Evolutionary conservation across 108 stramenopile species (phyloP).

Genomic region (Nitzschia palea): DNA sequence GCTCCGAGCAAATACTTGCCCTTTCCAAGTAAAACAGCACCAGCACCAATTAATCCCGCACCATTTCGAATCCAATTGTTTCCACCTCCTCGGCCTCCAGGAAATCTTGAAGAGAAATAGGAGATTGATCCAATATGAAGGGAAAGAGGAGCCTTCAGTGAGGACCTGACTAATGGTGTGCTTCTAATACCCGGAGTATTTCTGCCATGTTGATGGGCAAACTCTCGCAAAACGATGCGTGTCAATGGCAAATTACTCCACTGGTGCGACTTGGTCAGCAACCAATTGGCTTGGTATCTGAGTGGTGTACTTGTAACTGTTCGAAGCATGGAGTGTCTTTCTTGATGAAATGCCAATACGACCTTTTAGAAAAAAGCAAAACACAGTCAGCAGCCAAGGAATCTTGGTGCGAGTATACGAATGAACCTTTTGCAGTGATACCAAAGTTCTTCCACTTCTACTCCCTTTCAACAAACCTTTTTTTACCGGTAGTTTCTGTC

Average conservation of each 20-base stretch:
- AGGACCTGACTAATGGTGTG: conserved; percentile 9
- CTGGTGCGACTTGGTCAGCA: background rate
- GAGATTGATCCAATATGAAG: conserved; percentile 27
- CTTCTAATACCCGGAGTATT: background rate
- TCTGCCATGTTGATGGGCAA: too few species aligned
- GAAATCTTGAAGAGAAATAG: conserved; percentile 39
- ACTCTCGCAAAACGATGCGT: background rate
- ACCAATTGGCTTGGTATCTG: background rate
- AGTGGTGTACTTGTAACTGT: background rate
- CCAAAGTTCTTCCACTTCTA: too few species aligned
- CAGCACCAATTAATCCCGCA: conserved; percentile 57
- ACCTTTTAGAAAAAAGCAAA: too few species aligned
- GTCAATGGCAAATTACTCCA: background rate
- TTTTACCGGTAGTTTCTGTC: too few species aligned
- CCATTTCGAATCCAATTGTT: conserved; percentile 45
- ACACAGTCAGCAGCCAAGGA: too few species aligned
- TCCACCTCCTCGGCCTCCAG: conserved; percentile 24
- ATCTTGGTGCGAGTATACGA: too few species aligned
- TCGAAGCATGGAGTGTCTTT: conserved; percentile 4
- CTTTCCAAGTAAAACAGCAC: conserved; percentile 79
- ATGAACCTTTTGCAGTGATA: too few species aligned
- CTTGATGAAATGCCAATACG: too few species aligned
- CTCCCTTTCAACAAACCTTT: too few species aligned
- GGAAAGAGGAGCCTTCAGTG: background rate
- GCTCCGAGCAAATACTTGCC: conserved; percentile 87